phyloP scores from a whole-genome alignment of 768 basidiomycete genomes.

The Pleurotus salmoneostramineus region DNA sequence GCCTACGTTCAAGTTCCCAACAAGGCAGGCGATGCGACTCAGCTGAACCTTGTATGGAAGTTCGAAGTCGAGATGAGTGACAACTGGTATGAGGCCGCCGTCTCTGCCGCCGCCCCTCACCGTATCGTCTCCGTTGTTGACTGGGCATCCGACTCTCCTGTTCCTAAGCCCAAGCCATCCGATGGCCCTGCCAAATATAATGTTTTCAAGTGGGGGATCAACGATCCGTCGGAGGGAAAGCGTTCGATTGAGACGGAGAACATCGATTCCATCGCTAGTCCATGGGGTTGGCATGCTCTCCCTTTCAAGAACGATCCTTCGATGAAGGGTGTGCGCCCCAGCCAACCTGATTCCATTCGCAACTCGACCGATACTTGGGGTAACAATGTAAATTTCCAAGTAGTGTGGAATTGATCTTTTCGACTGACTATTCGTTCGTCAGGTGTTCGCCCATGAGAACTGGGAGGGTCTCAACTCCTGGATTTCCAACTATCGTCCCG shows the following conservation, averaged over 20 bases:
- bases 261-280: slow-evolving; percentile 76
- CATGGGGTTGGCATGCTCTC: slow-evolving; percentile 88
- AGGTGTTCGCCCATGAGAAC: slow-evolving; percentile 93
- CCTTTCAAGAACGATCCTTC: slow-evolving; percentile 70
- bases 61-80: slow-evolving; percentile 92
- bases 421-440: background rate
- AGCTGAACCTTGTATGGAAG: slow-evolving; percentile 82
- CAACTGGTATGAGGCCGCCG: slow-evolving; percentile 94
- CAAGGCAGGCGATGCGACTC: slow-evolving; percentile 48
- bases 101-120: slow-evolving; percentile 71
- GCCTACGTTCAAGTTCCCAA: slow-evolving; percentile 82
- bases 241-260: slow-evolving; percentile 58
- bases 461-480: slow-evolving; percentile 71
- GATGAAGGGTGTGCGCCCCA: slow-evolving; percentile 16
- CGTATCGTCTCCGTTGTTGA: slow-evolving; percentile 87
- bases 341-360: slow-evolving; percentile 17
- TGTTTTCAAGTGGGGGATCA: slow-evolving; percentile 78
- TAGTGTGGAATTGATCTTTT: background rate
- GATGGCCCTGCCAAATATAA: slow-evolving; percentile 49
- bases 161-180: slow-evolving; percentile 33
- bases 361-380: slow-evolving; percentile 84
- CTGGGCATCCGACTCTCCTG: slow-evolving; percentile 82
- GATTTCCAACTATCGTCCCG: slow-evolving; percentile 77
- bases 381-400: slow-evolving; percentile 59
- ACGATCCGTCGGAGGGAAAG: slow-evolving; percentile 76